These are phyloP conservation scores for Chlorella sorokiniana DNA, from an alignment of 139 green algal species.

Conservation along the genomic window DNA sequence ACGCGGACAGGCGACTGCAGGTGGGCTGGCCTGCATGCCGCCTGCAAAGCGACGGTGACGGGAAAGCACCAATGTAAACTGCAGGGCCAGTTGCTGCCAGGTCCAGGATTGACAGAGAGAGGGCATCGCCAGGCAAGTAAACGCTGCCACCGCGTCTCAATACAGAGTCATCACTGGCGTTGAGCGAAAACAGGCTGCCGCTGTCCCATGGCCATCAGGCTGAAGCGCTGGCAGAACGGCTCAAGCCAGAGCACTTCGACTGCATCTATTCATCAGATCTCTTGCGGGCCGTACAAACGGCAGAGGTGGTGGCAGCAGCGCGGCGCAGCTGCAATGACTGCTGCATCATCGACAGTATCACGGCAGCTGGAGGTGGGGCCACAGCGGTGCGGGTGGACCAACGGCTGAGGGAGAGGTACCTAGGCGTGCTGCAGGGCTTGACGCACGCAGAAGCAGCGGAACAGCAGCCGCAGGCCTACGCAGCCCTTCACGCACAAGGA, in stretches of 20 bases:
- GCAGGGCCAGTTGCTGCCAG: conserved; percentile 35
- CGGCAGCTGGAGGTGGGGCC: not conserved
- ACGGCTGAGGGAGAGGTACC: conserved; percentile 14
- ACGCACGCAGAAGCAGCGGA: conserved; percentile 1
- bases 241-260: conserved; percentile 5
- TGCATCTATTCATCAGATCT: conserved; percentile 26
- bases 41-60: not conserved
- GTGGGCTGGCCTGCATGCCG: not conserved
- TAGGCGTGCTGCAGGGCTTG: conserved; percentile 35
- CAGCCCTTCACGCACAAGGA: not conserved
- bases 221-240: not conserved
- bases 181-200: not conserved
- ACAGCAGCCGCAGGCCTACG: conserved; percentile 9
- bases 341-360: not conserved
- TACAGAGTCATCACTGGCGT: not conserved
- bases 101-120: conserved; percentile 23
- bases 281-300: conserved; percentile 10
- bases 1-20: conserved; percentile 36
- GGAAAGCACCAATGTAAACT: not conserved
- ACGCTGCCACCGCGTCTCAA: not conserved
- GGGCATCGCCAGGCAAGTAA: conserved; percentile 5
- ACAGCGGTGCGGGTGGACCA: not conserved
- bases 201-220: not conserved
- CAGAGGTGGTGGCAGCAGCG: not conserved
- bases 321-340: not conserved